Evolutionary conservation across 2,329 filamentous ascomycete genomes (phyloP).

Genomic region (Monilinia fructicola): DNA sequence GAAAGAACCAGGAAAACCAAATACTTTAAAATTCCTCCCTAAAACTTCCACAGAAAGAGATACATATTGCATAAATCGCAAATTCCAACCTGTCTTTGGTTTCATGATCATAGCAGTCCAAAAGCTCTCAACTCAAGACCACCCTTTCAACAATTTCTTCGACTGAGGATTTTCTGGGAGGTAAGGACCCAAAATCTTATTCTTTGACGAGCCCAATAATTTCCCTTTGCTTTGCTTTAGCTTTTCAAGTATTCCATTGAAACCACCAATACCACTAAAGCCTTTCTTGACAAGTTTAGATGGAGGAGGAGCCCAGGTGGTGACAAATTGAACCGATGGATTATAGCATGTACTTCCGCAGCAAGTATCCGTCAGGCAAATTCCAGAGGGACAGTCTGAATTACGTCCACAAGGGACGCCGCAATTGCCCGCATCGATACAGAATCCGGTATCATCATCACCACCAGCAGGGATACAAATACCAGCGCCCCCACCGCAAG

Average conservation of each 20-base stretch:
- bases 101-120: background rate
- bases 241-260: background rate
- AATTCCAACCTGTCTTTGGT: background rate
- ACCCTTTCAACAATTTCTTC: background rate
- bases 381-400: slow-evolving; percentile 9
- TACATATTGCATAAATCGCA: background rate
- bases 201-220: background rate
- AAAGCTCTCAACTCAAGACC: background rate
- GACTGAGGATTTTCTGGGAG: slow-evolving; percentile 10
- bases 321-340: background rate
- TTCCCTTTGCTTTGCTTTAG: background rate
- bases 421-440: slow-evolving; percentile 9
- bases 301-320: background rate
- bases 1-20: background rate
- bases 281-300: slow-evolving; percentile 5
- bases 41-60: slow-evolving; percentile 1
- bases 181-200: slow-evolving; percentile 2
- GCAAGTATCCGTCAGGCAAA: slow-evolving; percentile 11
- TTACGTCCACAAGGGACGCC: background rate
- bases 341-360: slow-evolving; percentile 16
- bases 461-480: slow-evolving; percentile 8
- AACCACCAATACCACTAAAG: background rate
- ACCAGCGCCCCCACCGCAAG: slow-evolving; percentile 16
- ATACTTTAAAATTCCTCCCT: background rate
- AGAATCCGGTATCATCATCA: slow-evolving; percentile 9